Evolutionary conservation across 179 eudicot genomes (phyloP), one percentile per base, ranked within the genome.

Genomic region (Sideroxylon spinosum): DNA sequence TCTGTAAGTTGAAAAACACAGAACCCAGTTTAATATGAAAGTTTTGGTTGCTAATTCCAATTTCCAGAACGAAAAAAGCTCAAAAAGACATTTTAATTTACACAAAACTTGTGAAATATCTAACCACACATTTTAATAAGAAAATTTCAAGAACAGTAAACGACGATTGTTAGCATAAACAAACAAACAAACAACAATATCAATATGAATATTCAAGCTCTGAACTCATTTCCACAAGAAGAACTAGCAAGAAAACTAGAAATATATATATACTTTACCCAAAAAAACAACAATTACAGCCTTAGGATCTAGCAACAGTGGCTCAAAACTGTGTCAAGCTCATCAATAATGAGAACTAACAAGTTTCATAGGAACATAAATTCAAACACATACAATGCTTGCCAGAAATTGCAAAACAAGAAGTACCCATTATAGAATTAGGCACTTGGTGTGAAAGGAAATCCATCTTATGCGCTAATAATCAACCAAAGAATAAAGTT

Each of bases 1-100:
- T 50, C 82, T 80, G 50, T 68, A 11, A 74, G 23, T 17, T 22
- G 62, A 67, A 72, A 8, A 64, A 7, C 26, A 63, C 65, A 65
- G 69, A 75, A 75, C 29, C 69, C 16, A 46, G 48, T 28, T 55
- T 62, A 75, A 22, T 13, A 62, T 9, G 9, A 63, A 29, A 25
- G 22, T 48, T 50, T 26, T 25, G 48, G 57, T 26, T 49, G 48
- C 37, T 9, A 63, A 7, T 49, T 49, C 48, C 48, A 44, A 62
- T 16, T 75, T 75, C 44, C 69, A 46, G 44, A 5, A 25, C 11
- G 22, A n/a, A 32, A 20, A 28, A 66, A 28, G 49, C 20, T 28
- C 28, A 28, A 65, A 60, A 7, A 20, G 48, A 13, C 20, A 11
- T 61, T 19, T 50, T 52, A 17, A 52, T 52, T 37, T 37, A 37